These are phyloP conservation scores for Drosera capensis DNA, from an alignment of 148 eudicot genomes.

Conservation along the genomic window DNA sequence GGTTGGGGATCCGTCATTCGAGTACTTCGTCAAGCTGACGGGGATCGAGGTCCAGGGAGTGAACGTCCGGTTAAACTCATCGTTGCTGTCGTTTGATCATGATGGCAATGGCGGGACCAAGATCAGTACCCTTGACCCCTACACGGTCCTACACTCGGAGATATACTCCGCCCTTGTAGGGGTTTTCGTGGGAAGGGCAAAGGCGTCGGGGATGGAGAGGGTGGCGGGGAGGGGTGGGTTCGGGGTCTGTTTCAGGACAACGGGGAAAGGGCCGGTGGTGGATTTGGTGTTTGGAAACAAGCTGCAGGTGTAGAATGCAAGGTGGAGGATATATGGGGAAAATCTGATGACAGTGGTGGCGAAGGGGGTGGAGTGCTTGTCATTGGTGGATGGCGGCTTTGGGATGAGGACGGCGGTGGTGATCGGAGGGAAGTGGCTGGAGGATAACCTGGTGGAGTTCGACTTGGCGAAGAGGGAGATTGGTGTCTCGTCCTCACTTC, in stretches of 20 bases:
- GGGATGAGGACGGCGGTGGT: conserved; percentile 15
- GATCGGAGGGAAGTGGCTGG: conserved; percentile 36
- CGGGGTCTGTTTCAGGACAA: conserved; percentile 16
- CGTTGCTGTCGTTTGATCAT: conserved; percentile 12
- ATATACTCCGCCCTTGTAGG: conserved; percentile 16
- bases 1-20: conserved; percentile 9
- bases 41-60: conserved; percentile 16
- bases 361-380: conserved; percentile 22
- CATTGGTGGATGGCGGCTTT: conserved; percentile 32
- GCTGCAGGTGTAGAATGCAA: conserved; percentile 7
- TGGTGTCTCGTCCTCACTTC: conserved; percentile 28
- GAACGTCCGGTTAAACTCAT: conserved; percentile 15
- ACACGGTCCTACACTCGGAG: conserved; percentile 23
- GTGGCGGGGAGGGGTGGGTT: conserved; percentile 23
- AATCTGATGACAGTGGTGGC: conserved; percentile 36
- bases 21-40: conserved; percentile 25
- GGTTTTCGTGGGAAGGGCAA: conserved; percentile 8
- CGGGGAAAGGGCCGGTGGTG: conserved; percentile 14
- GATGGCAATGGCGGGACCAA: conserved; percentile 28
- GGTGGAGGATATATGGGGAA: conserved; percentile 32
- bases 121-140: conserved; percentile 32
- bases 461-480: conserved; percentile 27
- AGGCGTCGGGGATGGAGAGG: conserved; percentile 1
- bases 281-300: conserved; percentile 13
- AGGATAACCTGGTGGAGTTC: conserved; percentile 36